Evolutionary conservation across 805 yeast genomes (phyloP).

Genomic region (Teunomyces atbi): DNA sequence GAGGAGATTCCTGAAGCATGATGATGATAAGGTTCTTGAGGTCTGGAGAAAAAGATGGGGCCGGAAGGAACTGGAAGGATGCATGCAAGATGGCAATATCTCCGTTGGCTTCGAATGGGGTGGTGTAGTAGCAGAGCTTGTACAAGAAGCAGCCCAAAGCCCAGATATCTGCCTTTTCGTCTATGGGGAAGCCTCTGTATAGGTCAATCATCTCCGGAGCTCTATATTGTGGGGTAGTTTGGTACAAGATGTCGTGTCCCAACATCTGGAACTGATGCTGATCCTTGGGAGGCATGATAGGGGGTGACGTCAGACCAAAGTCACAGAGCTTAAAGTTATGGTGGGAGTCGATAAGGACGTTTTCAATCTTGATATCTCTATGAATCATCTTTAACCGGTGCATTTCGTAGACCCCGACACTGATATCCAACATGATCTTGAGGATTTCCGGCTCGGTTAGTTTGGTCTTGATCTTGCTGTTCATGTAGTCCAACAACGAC

Average conservation of each 20-base stretch:
- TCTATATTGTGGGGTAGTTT: slow-evolving; percentile 94
- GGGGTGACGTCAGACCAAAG: slow-evolving; percentile 84
- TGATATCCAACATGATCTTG: slow-evolving; percentile 78
- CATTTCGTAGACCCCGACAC: slow-evolving; percentile 80
- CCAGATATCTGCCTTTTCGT: slow-evolving; percentile 94
- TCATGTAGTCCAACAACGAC: slow-evolving; percentile 89
- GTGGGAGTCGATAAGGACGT: slow-evolving; percentile 73
- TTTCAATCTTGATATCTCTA: slow-evolving; percentile 92
- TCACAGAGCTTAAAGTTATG: slow-evolving; percentile 83
- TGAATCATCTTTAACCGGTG: slow-evolving; percentile 79
- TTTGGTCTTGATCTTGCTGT: slow-evolving; percentile 75
- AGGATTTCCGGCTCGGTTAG: slow-evolving; percentile 73
- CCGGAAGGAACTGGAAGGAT: slow-evolving; percentile 69
- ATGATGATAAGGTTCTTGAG: slow-evolving; percentile 73
- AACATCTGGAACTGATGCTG: slow-evolving; percentile 71
- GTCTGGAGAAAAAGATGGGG: slow-evolving; percentile 68
- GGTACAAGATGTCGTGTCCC: slow-evolving; percentile 80
- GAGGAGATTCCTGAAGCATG: slow-evolving; percentile 80
- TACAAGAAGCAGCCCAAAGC: slow-evolving; percentile 91
- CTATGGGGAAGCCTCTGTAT: slow-evolving; percentile 77
- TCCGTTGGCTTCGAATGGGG: slow-evolving; percentile 90
- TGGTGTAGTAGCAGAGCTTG: slow-evolving; percentile 86
- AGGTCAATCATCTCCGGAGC: slow-evolving; percentile 96
- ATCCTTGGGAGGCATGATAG: slow-evolving; percentile 69
- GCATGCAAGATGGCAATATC: slow-evolving; percentile 87